Base-by-base conservation (phyloP, 805 yeast species). In the Saturnispora sekii region DNA sequence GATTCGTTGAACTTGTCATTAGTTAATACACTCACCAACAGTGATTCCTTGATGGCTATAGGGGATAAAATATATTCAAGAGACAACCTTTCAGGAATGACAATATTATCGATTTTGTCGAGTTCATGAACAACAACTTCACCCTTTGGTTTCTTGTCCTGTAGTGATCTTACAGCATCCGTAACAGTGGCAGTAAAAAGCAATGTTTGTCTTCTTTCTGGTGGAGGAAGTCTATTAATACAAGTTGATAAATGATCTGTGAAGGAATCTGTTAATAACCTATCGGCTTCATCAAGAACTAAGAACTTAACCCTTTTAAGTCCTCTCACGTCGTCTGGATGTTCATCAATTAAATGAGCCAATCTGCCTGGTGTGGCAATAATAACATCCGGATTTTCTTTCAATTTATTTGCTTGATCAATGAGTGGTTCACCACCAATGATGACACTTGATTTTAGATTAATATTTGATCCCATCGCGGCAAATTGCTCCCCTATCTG, bases 291-390 rank as follows among this genome's bases (percentile, higher is more conserved):
- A 70, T 93, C 98, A 2, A 93, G 67, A 2, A 93, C 97, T 43
- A 93, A 67, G 57, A 71, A 93, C 59, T 81, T 80, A 14, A 84
- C 81, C 53, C 94, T 71, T 53, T 81, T 77, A 40, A 93, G 67
- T 0, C 96, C 96, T 33, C 76, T 69, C 0, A 83, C 70, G 4
- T 94, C 84, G 49, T 93, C 97, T 47, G 84, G 94, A 14, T 96
- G 96, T 59, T 93, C 84, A 55, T 80, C 77, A 49, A 81, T 63
- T 15, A 93, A 80, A 63, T 90, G 97, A 0, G 97, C 97, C 48
- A 93, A 66, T 58, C 98, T 72, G 12, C 98, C 98, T 0, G 98
- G 98, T 0, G 98, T 93, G 2, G 98, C 98, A 50, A 93, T 82
- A 26, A 93, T 87, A 55, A 93, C 84, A 65, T 93, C 97, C 0